These are phyloP conservation scores for Ceratocystis huliohia DNA, from an alignment of 2,329 filamentous ascomycete species.

Conservation along the genomic window DNA sequence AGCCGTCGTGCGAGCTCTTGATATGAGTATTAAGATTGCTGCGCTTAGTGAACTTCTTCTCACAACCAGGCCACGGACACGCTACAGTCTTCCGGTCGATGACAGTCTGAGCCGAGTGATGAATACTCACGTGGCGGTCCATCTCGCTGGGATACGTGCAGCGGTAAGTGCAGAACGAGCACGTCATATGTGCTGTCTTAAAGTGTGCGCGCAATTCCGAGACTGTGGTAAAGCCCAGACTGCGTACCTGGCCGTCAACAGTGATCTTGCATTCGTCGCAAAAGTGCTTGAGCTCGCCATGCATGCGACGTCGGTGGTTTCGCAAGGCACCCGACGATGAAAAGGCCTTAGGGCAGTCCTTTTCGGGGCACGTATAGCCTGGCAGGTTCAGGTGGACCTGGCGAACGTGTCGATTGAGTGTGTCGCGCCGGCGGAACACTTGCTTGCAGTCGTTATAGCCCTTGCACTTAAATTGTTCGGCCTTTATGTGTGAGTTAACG, in stretches of 20 bases:
- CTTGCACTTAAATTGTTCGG: slow-evolving; percentile 62
- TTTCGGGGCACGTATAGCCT: slow-evolving; percentile 56
- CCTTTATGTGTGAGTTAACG: slow-evolving; percentile 61
- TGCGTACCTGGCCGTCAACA: slow-evolving; percentile 31
- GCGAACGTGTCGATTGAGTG: slow-evolving; percentile 69
- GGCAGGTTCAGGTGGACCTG: slow-evolving; percentile 60
- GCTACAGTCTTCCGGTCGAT: slow-evolving; percentile 51
- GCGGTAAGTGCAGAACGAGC: slow-evolving; percentile 57
- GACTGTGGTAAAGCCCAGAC: slow-evolving; percentile 57
- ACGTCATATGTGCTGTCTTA: slow-evolving; percentile 59
- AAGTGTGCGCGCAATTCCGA: slow-evolving; percentile 61
- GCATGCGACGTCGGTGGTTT: slow-evolving; percentile 56
- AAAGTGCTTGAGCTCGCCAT: slow-evolving; percentile 58
- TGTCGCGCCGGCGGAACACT: slow-evolving; percentile 77
- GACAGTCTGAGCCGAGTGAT: slow-evolving; percentile 52
- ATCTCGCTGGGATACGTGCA: slow-evolving; percentile 56
- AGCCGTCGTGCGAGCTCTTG: slow-evolving; percentile 61
- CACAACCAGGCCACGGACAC: slow-evolving; percentile 58
- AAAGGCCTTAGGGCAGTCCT: slow-evolving; percentile 54
- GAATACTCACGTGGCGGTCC: slow-evolving; percentile 63
- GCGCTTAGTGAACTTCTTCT: slow-evolving; percentile 64
- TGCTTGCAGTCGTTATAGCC: slow-evolving; percentile 58
- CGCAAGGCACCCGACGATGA: slow-evolving; percentile 59
- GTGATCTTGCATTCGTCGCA: slow-evolving; percentile 56
- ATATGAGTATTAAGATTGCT: slow-evolving; percentile 76